A percentile compares a stretch with the other conserved stretches of the same genome.
These are phyloP conservation scores for Blastobotrys malaysiensis DNA, from an alignment of 1,139 yeast genomes.

Conservation along the genomic window DNA sequence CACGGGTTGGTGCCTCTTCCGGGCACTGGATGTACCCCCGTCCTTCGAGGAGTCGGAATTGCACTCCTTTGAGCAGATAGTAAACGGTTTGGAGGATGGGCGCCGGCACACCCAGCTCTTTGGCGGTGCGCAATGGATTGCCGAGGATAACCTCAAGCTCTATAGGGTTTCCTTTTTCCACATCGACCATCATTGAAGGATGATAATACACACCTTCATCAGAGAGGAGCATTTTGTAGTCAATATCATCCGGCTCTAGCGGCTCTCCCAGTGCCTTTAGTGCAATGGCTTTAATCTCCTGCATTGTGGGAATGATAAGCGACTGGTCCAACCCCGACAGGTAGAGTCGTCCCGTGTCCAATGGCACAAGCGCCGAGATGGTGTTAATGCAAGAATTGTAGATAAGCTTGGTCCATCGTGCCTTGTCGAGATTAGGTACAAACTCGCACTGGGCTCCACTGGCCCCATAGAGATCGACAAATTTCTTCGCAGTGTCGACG, in stretches of 20 bases:
- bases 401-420: constrained; percentile 66
- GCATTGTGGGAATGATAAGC: constrained; percentile 52
- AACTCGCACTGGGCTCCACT: constrained; percentile 39
- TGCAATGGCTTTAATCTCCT: constrained; percentile 58
- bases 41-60: constrained; percentile 53
- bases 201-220: constrained; percentile 62
- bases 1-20: constrained; percentile 24
- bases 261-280: constrained; percentile 46
- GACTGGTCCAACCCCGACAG: constrained; percentile 46
- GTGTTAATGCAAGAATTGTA: constrained; percentile 68
- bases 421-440: constrained; percentile 37
- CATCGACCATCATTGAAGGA: constrained; percentile 73
- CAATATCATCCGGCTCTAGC: constrained; percentile 41
- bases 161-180: constrained; percentile 61
- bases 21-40: constrained; percentile 45
- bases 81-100: constrained; percentile 58
- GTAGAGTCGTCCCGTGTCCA: constrained; percentile 56
- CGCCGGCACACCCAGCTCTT: constrained; percentile 47
- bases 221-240: constrained; percentile 47
- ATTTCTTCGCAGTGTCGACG: constrained; percentile 37
- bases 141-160: constrained; percentile 71
- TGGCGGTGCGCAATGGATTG: constrained; percentile 60
- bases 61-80: constrained; percentile 52
- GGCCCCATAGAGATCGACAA: constrained; percentile 47
- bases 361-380: constrained; percentile 50